phyloP scores from a whole-genome alignment of 2,329 filamentous ascomycete genomes.

The Fusarium sp. region DNA sequence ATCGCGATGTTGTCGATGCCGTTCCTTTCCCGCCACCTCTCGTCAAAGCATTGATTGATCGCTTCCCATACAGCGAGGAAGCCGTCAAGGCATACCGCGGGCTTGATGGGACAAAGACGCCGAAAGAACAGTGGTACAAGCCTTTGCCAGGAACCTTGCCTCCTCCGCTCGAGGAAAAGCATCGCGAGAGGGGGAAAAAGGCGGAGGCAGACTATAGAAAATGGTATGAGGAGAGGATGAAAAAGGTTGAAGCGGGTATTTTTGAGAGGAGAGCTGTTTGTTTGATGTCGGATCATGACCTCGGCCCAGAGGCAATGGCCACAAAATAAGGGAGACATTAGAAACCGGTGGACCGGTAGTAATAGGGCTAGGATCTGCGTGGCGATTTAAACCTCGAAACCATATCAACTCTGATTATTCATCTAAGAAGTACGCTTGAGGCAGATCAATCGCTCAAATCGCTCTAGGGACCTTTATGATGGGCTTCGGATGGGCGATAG shows the following conservation, averaged over 20 bases:
- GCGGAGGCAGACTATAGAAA: neutral
- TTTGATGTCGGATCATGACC: slow-evolving; percentile 2
- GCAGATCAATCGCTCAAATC: fast-evolving
- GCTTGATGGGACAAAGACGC: slow-evolving; percentile 45
- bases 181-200: neutral
- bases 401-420: neutral
- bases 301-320: neutral
- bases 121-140: slow-evolving; percentile 1
- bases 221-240: neutral
- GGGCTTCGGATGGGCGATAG: neutral
- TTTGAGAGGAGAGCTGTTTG: neutral
- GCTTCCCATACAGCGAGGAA: slow-evolving; percentile 7
- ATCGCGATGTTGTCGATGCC: slow-evolving; percentile 29
- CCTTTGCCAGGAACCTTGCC: neutral
- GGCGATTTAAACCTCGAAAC: fast-evolving
- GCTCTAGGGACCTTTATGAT: neutral
- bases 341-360: neutral
- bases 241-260: neutral
- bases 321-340: neutral
- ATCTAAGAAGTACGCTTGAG: neutral
- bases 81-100: slow-evolving; percentile 5
- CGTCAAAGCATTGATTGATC: slow-evolving; percentile 29
- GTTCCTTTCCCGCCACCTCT: slow-evolving; percentile 2
- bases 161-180: neutral
- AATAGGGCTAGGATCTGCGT: fast-evolving